Percentiles rank a stretch among this genome's conserved stretches.
Conservation (phyloP, 2,329 filamentous ascomycete genomes). For the Endothia cerciana region DNA sequence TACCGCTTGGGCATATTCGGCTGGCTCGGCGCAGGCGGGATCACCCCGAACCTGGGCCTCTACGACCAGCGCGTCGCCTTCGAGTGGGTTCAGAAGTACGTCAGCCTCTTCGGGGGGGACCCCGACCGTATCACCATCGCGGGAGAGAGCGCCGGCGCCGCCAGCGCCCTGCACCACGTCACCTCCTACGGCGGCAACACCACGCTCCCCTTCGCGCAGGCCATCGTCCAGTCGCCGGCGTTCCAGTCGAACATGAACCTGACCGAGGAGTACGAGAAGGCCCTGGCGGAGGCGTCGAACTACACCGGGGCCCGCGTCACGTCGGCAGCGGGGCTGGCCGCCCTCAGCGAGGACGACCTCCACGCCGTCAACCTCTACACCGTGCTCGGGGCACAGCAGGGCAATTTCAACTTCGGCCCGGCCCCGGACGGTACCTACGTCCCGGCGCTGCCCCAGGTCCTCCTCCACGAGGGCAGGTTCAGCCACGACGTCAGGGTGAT, state of each 20-base stretch:
- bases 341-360: conserved; percentile 32
- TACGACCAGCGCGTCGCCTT: conserved; percentile 44
- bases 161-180: conserved; percentile 54
- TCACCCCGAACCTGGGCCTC: conserved; percentile 47
- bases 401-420: conserved; percentile 38
- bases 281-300: conserved; percentile 18
- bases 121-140: conserved; percentile 45
- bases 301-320: conserved; percentile 36
- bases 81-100: conserved; percentile 49
- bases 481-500: conserved; percentile 51
- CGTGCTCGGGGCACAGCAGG: conserved; percentile 32
- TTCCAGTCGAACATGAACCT: conserved; percentile 43
- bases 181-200: conserved; percentile 47
- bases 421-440: conserved; percentile 39
- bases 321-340: conserved; percentile 36
- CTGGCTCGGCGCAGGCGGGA: conserved; percentile 45
- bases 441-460: conserved; percentile 34
- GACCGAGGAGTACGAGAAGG: conserved; percentile 35
- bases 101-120: conserved; percentile 47
- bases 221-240: conserved; percentile 41
- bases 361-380: conserved; percentile 33
- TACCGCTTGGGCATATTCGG: conserved; percentile 54
- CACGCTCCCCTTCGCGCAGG: conserved; percentile 47
- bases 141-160: conserved; percentile 51
- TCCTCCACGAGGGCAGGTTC: conserved; percentile 36